These are phyloP conservation scores for Talaromyces pinophilus DNA, from an alignment of 2,329 filamentous ascomycete species.

Conservation along the genomic window DNA sequence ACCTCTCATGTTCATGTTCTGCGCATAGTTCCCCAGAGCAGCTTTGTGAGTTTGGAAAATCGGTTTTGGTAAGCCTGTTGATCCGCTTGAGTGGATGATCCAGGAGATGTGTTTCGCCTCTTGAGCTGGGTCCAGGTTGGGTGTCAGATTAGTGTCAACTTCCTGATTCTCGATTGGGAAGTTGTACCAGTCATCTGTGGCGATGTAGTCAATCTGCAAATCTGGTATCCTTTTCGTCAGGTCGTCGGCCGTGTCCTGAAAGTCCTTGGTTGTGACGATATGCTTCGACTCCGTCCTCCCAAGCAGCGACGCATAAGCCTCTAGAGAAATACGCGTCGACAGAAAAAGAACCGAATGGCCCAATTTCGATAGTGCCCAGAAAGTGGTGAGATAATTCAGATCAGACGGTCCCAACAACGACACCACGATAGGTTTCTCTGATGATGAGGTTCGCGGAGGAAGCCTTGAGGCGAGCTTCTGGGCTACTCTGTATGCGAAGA, in stretches of 20 bases:
- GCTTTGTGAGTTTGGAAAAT: conserved; percentile 60
- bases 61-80: conserved; percentile 64
- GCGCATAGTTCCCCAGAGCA: conserved; percentile 52
- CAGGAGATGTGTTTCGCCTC: conserved; percentile 41
- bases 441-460: conserved; percentile 30
- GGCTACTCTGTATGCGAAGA: conserved; percentile 36
- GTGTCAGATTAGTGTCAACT: conserved; percentile 26
- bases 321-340: conserved; percentile 55
- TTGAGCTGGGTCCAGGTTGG: conserved; percentile 30
- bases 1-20: conserved; percentile 49
- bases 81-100: conserved; percentile 58
- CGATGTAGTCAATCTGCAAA: conserved; percentile 34
- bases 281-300: conserved; percentile 44
- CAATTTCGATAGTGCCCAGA: conserved; percentile 57
- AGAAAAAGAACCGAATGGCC: conserved; percentile 59
- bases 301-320: conserved; percentile 54
- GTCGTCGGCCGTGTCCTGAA: conserved; percentile 29
- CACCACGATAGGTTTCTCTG: conserved; percentile 42
- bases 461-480: conserved; percentile 30
- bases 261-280: conserved; percentile 35
- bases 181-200: conserved; percentile 27
- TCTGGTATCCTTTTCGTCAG: conserved; percentile 27
- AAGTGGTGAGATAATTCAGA: conserved; percentile 57
- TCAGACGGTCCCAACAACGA: conserved; percentile 57
- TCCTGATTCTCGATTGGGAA: conserved; percentile 24